Evolutionary conservation across 2,329 filamentous ascomycete species (phyloP).

Genomic region (Hymenoscyphus albidus): DNA sequence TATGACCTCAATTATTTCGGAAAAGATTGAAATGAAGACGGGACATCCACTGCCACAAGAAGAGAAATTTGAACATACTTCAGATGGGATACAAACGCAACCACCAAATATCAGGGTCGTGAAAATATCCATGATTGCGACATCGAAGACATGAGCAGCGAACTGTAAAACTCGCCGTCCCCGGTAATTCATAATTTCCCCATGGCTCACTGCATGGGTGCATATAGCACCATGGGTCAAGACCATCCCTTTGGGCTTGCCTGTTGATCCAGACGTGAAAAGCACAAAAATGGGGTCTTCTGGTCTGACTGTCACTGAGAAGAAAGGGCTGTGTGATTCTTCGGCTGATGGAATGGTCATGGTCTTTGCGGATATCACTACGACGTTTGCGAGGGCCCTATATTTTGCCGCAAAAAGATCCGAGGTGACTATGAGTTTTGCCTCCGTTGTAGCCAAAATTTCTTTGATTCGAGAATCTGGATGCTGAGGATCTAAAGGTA

Average conservation of each 20-base stretch:
- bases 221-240: constrained; percentile 15
- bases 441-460: background rate
- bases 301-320: background rate
- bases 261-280: constrained; percentile 21
- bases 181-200: constrained; percentile 6
- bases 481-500: constrained; percentile 32
- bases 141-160: constrained; percentile 24
- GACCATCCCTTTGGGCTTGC: constrained; percentile 25
- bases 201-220: constrained; percentile 11
- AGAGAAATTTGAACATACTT: constrained; percentile 1
- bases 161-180: constrained; percentile 23
- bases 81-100: constrained; percentile 24
- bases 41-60: no score
- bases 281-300: background rate
- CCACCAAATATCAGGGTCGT: constrained; percentile 21
- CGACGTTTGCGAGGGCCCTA: background rate
- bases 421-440: background rate
- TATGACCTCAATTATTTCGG: no score
- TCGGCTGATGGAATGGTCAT: background rate
- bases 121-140: constrained; percentile 22
- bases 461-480: constrained; percentile 22
- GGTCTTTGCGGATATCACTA: background rate
- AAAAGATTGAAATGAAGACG: no score
- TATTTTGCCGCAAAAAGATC: background rate
- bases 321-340: background rate